phyloP scores from a whole-genome alignment of 257 asterid genomes.

The Lithospermum erythrorhizon region DNA sequence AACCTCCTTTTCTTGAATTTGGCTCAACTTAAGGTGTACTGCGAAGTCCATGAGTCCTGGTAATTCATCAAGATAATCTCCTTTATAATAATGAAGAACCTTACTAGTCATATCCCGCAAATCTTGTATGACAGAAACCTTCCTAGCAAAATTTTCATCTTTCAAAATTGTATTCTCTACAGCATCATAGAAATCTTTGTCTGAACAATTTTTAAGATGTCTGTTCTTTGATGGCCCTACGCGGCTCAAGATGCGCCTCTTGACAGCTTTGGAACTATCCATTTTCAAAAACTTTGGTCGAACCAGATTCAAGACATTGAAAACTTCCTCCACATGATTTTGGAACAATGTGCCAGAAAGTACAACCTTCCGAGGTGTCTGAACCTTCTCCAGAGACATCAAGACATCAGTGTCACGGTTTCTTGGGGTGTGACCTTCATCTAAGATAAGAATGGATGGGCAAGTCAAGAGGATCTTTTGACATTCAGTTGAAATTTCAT shows the following conservation, averaged over 20 bases:
- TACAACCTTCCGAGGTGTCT: constrained; percentile 79
- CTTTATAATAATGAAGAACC: constrained; percentile 85
- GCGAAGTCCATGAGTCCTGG: constrained; percentile 91
- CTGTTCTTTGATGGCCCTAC: constrained; percentile 41
- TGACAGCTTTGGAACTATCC: constrained; percentile 54
- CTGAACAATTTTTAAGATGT: constrained; percentile 44
- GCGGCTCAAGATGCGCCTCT: constrained; percentile 75
- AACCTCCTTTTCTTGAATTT: constrained; percentile 45
- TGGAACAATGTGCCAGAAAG: constrained; percentile 94
- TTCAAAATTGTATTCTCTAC: constrained; percentile 66
- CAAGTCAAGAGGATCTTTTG: constrained; percentile 50
- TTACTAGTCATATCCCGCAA: constrained; percentile 80
- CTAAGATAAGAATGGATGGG: constrained; percentile 74
- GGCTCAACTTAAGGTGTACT: constrained; percentile 58
- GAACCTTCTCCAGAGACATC: constrained; percentile 82
- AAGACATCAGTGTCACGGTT: constrained; percentile 84
- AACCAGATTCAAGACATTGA: constrained; percentile 83
- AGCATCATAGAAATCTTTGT: constrained; percentile 63
- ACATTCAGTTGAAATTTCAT: constrained; percentile 45
- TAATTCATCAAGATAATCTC: constrained; percentile 89
- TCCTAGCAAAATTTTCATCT: constrained; percentile 62
- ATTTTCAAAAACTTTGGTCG: constrained; percentile 81
- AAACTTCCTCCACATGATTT: constrained; percentile 91
- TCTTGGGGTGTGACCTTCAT: constrained; percentile 95
- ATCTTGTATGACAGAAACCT: constrained; percentile 69